phyloP scores from a whole-genome alignment of 495 filamentous ascomycete genomes.

The Penicillium diatomitis region DNA sequence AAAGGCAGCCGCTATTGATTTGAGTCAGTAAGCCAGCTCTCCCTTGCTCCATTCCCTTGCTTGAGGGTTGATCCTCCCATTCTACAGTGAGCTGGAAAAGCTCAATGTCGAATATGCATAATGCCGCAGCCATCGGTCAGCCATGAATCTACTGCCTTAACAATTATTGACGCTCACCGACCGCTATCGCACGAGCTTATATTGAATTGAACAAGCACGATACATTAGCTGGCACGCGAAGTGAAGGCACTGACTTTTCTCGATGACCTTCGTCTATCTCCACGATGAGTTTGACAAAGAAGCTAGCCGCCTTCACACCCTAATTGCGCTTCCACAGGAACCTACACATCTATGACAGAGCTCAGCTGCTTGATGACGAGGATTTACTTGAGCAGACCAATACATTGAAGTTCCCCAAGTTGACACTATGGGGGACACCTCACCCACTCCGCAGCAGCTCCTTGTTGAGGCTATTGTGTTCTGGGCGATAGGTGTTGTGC shows the following conservation, averaged over 20 bases:
- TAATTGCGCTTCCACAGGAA: no score
- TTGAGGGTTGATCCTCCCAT: constrained; percentile 7
- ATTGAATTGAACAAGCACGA: no score
- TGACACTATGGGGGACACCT: constrained; percentile 24
- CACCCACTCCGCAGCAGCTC: constrained; percentile 25
- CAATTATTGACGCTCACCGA: constrained; percentile 10
- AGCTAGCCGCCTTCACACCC: no score
- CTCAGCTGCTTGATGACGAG: neutral
- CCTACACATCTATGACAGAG: neutral
- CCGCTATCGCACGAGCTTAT: neutral
- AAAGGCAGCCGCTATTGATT: constrained; percentile 16
- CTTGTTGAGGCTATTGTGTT: constrained; percentile 24
- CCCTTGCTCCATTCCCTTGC: constrained; percentile 23
- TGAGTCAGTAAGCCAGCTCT: constrained; percentile 3
- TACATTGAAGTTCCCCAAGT: neutral
- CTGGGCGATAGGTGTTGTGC: constrained; percentile 24
- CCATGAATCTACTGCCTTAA: neutral
- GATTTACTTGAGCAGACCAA: no score
- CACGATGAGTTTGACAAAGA: no score
- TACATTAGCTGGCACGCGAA: no score
- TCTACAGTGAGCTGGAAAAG: constrained; percentile 6
- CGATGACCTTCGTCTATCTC: no score
- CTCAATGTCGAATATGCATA: constrained; percentile 11
- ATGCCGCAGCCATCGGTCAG: constrained; percentile 4
- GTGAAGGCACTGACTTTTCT: no score